Percentiles rank a stretch among this genome's conserved stretches.
These are phyloP conservation scores for Cladorrhinum samala DNA, from an alignment of 495 filamentous ascomycete species.

Conservation along the genomic window DNA sequence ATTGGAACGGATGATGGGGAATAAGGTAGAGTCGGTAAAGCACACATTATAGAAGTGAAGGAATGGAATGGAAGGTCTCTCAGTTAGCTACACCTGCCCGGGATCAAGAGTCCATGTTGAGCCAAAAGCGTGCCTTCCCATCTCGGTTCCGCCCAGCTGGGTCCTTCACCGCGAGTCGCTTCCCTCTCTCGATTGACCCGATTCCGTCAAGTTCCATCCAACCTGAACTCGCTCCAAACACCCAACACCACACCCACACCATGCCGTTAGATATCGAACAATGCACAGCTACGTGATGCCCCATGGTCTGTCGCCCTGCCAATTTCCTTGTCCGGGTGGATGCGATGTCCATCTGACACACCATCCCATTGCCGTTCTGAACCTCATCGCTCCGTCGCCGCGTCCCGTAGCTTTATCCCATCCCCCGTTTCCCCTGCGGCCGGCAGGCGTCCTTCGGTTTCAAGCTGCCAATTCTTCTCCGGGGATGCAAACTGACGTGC, in stretches of 20 bases:
- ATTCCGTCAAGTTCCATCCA: background rate
- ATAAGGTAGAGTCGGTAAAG: too few relatives aligned
- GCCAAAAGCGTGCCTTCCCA: background rate
- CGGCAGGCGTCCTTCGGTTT: background rate
- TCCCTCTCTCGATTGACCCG: background rate
- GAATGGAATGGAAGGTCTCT: too few relatives aligned
- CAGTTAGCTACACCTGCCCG: too few relatives aligned
- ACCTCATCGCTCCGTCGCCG: too few relatives aligned
- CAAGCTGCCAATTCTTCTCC: background rate
- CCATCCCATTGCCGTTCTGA: background rate
- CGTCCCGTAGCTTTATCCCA: background rate
- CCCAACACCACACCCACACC: too few relatives aligned
- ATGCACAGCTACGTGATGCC: background rate
- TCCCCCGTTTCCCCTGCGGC: background rate
- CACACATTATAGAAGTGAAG: background rate
- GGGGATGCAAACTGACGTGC: background rate
- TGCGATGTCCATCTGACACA: background rate
- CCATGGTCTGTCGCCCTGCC: background rate
- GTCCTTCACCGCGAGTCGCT: background rate
- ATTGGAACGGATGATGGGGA: too few relatives aligned
- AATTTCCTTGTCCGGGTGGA: background rate
- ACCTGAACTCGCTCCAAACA: too few relatives aligned
- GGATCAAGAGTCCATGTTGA: too few relatives aligned
- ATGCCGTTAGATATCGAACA: background rate
- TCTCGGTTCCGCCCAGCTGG: slow-evolving; percentile 5